These are phyloP conservation scores for Rehmannia glutinosa DNA, from an alignment of 257 asterid species.

Conservation along the genomic window DNA sequence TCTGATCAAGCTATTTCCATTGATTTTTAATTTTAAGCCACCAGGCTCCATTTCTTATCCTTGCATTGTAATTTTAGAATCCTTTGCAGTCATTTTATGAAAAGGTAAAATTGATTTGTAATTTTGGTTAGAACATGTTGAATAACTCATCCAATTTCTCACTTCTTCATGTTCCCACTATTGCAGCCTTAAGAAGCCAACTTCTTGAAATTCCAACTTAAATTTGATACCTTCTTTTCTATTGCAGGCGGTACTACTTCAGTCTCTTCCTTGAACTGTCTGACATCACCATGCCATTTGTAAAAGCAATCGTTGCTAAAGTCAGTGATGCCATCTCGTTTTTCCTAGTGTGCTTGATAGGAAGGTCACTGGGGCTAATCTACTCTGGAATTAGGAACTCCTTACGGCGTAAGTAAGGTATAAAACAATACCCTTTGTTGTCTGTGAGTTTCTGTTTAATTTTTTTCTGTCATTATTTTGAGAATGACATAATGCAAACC, in stretches of 20 bases:
- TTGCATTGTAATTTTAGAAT: not conserved
- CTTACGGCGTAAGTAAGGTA: slow-evolving; percentile 65
- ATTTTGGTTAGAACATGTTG: not conserved
- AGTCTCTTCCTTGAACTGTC: slow-evolving; percentile 81
- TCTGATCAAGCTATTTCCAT: not conserved
- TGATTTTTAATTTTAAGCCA: not conserved
- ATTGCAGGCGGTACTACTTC: slow-evolving; percentile 80
- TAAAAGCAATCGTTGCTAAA: slow-evolving; percentile 53
- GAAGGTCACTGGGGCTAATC: slow-evolving; percentile 91
- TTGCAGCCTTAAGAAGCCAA: slow-evolving; percentile 2
- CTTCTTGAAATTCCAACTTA: not conserved
- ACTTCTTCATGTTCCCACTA: not conserved
- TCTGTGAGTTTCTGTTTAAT: slow-evolving; percentile 9
- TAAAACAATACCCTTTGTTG: not conserved
- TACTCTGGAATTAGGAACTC: slow-evolving; percentile 92
- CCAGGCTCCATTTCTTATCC: not conserved
- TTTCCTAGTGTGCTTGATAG: slow-evolving; percentile 80
- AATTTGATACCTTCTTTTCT: not conserved
- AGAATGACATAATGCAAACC: not conserved
- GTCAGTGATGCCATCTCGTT: slow-evolving; percentile 84
- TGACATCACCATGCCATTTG: slow-evolving; percentile 70
- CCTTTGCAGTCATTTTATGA: not conserved
- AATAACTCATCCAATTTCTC: not conserved
- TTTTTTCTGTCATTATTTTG: slow-evolving; percentile 1
- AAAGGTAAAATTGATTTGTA: not conserved